Percentiles rank a stretch among this genome's conserved stretches.
Conservation (phyloP, 495 filamentous ascomycete genomes). For the Trichoderma virens region DNA sequence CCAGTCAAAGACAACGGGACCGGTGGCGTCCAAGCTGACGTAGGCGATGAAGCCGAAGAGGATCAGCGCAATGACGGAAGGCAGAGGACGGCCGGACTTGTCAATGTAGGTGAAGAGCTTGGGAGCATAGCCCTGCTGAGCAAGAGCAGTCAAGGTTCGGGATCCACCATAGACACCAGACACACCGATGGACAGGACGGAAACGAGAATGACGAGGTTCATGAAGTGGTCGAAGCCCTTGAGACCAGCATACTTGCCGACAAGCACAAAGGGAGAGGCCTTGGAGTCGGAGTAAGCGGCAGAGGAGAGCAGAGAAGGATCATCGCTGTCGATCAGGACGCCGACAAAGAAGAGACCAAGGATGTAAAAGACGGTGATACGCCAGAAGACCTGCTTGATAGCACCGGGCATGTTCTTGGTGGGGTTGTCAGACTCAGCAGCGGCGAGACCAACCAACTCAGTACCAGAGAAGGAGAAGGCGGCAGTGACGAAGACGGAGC, state of each 20-base stretch:
- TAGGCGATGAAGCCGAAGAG: constrained; percentile 48
- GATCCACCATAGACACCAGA: constrained; percentile 62
- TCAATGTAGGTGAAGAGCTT: constrained; percentile 53
- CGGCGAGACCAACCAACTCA: constrained; percentile 65
- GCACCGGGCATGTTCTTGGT: constrained; percentile 56
- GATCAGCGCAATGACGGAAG: constrained; percentile 35
- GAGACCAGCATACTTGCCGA: constrained; percentile 59
- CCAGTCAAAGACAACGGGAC: constrained; percentile 52
- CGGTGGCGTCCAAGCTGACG: constrained; percentile 40
- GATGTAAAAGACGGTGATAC: constrained; percentile 66
- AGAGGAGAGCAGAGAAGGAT: constrained; percentile 43
- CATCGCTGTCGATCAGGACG: constrained; percentile 56
- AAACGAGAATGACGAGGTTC: constrained; percentile 65
- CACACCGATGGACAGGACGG: constrained; percentile 60
- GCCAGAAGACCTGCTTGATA: constrained; percentile 70
- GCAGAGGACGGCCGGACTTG: constrained; percentile 49
- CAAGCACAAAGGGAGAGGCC: constrained; percentile 69
- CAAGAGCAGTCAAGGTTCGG: constrained; percentile 59
- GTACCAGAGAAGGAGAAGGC: constrained; percentile 69
- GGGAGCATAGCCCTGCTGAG: constrained; percentile 48
- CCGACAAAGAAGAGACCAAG: constrained; percentile 66
- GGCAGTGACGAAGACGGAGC: constrained; percentile 64
- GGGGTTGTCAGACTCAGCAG: constrained; percentile 61
- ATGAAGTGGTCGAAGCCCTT: constrained; percentile 61
- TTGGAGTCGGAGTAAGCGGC: constrained; percentile 43